phyloP scores from a whole-genome alignment of 495 filamentous ascomycete genomes.

The Penicillium turbatum region DNA sequence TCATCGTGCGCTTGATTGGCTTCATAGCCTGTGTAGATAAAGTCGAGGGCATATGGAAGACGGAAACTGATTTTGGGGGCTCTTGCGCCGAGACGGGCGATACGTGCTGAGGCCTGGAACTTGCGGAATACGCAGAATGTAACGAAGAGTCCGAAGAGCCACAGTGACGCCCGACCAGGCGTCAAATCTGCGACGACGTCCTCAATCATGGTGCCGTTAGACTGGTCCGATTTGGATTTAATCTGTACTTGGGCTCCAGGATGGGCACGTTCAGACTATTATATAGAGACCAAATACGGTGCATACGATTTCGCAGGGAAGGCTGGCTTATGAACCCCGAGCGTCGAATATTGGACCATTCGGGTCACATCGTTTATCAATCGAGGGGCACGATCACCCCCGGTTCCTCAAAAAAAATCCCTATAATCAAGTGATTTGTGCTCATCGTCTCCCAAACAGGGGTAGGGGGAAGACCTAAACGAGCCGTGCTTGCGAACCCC shows the following conservation, averaged over 20 bases:
- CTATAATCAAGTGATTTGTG: background rate
- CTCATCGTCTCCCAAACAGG: background rate
- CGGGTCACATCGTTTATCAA: background rate
- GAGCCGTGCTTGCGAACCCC: conserved; percentile 33
- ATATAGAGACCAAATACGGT: background rate
- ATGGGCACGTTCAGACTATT: background rate
- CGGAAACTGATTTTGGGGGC: conserved; percentile 31
- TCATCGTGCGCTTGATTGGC: conserved; percentile 49
- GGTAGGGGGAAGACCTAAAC: conserved; percentile 15
- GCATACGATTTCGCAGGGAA: background rate
- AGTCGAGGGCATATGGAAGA: conserved; percentile 54
- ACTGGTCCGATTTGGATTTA: background rate
- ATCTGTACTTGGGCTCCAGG: background rate
- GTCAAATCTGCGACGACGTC: conserved; percentile 26
- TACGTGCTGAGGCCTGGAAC: conserved; percentile 29
- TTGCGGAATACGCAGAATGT: conserved; percentile 27
- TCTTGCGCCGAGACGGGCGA: conserved; percentile 34
- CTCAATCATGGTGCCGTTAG: conserved; percentile 34
- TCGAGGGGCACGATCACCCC: background rate
- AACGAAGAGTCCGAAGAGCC: conserved; percentile 25
- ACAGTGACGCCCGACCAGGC: conserved; percentile 23
- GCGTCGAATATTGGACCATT: background rate
- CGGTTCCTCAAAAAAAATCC: background rate
- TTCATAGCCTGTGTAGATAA: conserved; percentile 50
- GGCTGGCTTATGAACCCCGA: background rate